A percentile compares a stretch with the other conserved stretches of the same genome.
These are phyloP conservation scores for Ganoderma multipileum DNA, from an alignment of 1,284 basidiomycete genomes.

Conservation along the genomic window DNA sequence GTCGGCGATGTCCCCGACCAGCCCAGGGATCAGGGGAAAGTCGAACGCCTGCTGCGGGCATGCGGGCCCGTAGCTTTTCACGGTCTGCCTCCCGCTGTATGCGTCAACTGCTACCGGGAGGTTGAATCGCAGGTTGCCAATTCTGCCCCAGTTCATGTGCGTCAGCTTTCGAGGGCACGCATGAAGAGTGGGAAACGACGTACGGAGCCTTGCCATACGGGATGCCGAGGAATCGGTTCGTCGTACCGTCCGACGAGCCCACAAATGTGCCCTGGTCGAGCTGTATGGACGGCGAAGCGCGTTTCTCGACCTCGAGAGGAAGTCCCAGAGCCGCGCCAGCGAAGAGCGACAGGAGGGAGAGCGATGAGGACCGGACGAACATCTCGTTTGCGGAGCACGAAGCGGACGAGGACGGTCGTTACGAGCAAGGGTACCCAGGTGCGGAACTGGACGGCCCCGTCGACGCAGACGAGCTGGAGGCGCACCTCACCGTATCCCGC, in stretches of 20 bases:
- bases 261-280: slow-evolving; percentile 35
- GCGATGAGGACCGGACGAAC: slow-evolving; percentile 5
- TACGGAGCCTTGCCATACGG: slow-evolving; percentile 39
- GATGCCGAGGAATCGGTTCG: slow-evolving; percentile 37
- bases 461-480: background rate
- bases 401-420: background rate
- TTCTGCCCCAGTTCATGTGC: slow-evolving; percentile 4
- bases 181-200: slow-evolving; percentile 10
- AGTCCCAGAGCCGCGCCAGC: slow-evolving; percentile 11
- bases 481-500: background rate
- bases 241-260: slow-evolving; percentile 30
- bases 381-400: background rate
- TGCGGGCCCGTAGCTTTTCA: slow-evolving; percentile 39
- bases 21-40: slow-evolving; percentile 39
- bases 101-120: slow-evolving; percentile 41
- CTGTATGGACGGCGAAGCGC: slow-evolving; percentile 24
- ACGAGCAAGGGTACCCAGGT: background rate
- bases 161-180: background rate
- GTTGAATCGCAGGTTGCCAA: slow-evolving; percentile 41
- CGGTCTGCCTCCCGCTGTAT: slow-evolving; percentile 40
- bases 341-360: slow-evolving; percentile 17
- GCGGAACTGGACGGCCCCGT: background rate
- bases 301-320: slow-evolving; percentile 11
- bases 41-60: slow-evolving; percentile 46
- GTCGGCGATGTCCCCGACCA: slow-evolving; percentile 44